Evolutionary conservation across 1,284 basidiomycete species (phyloP).

Genomic region (Ustilago shanxiensis): DNA sequence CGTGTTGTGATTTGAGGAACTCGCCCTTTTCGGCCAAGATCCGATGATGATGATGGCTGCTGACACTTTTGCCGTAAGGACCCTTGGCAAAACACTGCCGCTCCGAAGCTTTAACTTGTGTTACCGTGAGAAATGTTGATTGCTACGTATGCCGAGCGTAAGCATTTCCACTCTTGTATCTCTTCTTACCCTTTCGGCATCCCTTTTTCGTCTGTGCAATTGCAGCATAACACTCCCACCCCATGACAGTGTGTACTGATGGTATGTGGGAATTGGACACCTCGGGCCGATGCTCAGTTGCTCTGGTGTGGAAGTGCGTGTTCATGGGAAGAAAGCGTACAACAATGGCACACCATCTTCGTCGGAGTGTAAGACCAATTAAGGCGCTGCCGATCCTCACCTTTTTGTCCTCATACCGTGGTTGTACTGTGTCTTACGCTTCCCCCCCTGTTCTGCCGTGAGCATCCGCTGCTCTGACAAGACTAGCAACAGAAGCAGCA

Average conservation of each 20-base stretch:
- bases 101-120: background rate
- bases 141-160: constrained; percentile 4
- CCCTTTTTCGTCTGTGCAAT: background rate
- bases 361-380: background rate
- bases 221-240: too few species aligned
- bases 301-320: too few species aligned
- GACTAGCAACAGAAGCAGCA: too few species aligned
- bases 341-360: background rate
- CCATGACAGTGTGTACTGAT: too few species aligned
- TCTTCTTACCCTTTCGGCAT: background rate
- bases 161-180: background rate
- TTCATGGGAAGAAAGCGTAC: background rate
- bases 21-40: background rate
- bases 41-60: constrained; percentile 3
- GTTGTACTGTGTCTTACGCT: too few species aligned
- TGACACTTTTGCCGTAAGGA: background rate
- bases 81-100: background rate
- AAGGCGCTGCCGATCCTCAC: background rate
- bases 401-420: background rate
- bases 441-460: too few species aligned
- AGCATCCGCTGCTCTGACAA: too few species aligned
- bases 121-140: background rate
- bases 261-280: too few species aligned
- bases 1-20: background rate
- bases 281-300: background rate